Conservation (phyloP, 192 early-diverging fungal species). For the Coemansia reversa region DNA sequence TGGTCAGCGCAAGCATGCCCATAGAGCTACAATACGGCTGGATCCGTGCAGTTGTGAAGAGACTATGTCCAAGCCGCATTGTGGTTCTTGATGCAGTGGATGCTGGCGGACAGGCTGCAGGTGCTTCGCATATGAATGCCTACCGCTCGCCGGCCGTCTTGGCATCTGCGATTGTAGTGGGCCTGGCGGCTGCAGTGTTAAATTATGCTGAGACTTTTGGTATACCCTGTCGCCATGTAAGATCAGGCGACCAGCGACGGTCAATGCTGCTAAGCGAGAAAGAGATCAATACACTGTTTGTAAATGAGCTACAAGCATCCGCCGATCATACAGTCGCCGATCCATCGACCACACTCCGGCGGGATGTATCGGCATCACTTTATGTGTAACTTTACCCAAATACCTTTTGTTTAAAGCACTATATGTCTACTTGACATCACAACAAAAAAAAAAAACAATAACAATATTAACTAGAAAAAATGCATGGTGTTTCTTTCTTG, state of each 20-base stretch:
- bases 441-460: not conserved
- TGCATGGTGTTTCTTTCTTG: not conserved
- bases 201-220: conserved; percentile 34
- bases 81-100: conserved; percentile 25
- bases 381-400: conserved; percentile 23
- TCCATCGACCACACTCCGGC: conserved; percentile 6
- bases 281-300: conserved; percentile 32
- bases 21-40: conserved; percentile 45
- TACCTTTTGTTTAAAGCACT: not conserved
- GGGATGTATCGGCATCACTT: conserved; percentile 23
- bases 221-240: conserved; percentile 32
- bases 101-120: not conserved
- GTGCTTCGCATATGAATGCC: not conserved
- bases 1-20: conserved; percentile 16
- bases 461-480: not conserved
- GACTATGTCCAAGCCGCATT: conserved; percentile 19
- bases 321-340: not conserved
- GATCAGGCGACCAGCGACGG: not conserved
- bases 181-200: conserved; percentile 37
- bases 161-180: conserved; percentile 30
- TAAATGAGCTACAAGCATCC: conserved; percentile 2
- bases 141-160: conserved; percentile 43
- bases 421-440: not conserved
- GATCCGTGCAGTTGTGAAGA: conserved; percentile 18
- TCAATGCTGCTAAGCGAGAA: not conserved